Base-by-base conservation (phyloP, 148 eudicot species). In the Chenopodium formosanum region DNA sequence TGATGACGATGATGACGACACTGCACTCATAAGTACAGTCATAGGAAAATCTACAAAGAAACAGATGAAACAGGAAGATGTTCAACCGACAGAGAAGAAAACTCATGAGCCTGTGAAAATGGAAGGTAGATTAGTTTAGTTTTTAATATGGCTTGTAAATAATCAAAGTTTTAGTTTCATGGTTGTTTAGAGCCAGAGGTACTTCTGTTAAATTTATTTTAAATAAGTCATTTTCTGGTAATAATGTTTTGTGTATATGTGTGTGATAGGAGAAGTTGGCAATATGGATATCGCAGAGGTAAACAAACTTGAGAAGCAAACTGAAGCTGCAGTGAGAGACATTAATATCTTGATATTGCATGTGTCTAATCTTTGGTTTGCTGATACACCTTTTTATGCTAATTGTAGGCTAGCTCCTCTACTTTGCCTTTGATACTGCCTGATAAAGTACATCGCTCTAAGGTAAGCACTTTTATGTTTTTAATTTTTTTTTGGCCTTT, bases 371-470 rank as follows among this genome's bases (percentile, higher is more conserved):
- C 14, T 32, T 65, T 34, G 23, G 46, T 70, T 70, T 7, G 19
- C 74, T 75, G 47, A 40, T 67, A 29, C 56, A 31, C 75, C 52
- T 84, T 70, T 67, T 66, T 72, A 29, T 64, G 67, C 46, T 56
- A 68, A 75, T 84, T 89, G 87, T 90, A 94, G 99, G 91, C 85
- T 56, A 89, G 90, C 78, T 91, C 95, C 76, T 89, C 97, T 75
- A 89, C 87, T 77, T 65, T 94, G 85, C 92, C 98, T 82, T 84
- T 96, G 91, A 74, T 94, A 71, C 89, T 96, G 79, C 87, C 98
- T 44, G 99, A 96, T 76, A 94, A 94, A 88, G 94, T 92, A 79
- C 88, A 87, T 72, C 92, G 94, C 71, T 73, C 92, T 79, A 94
- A 94, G 98, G 98, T 96, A 87, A 10, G 56, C 74, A 4, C 67